Conservation (phyloP, 225 moss, liverwort and hornwort species). For the Pseudisothecium myosuroides region DNA sequence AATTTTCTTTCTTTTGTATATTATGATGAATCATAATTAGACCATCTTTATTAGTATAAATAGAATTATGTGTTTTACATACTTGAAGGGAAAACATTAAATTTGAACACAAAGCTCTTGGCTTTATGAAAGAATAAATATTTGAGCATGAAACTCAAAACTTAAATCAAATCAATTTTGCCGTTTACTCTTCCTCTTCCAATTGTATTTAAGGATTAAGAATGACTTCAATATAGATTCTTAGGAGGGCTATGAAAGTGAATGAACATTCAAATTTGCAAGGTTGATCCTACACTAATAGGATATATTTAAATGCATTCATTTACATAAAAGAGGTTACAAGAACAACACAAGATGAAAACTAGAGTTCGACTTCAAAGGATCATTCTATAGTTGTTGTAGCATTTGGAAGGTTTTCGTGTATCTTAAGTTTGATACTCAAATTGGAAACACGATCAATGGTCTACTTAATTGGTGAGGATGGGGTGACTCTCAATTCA, state of each 20-base stretch:
- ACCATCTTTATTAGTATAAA: neutral
- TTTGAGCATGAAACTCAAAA: neutral
- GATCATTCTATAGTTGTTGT: neutral
- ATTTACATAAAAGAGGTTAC: neutral
- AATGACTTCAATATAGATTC: neutral
- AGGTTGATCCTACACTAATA: fast-evolving
- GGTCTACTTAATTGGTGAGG: too few species aligned
- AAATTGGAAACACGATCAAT: neutral
- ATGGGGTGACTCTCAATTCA: neutral
- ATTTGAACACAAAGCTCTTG: neutral
- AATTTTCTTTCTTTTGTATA: neutral
- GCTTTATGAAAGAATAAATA: neutral
- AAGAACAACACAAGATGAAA: neutral
- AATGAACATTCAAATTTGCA: neutral
- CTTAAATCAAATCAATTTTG: neutral
- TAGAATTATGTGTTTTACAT: neutral
- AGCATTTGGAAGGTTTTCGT: fast-evolving
- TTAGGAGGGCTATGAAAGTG: neutral
- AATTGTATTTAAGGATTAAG: neutral
- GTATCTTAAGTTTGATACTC: neutral
- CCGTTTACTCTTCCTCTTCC: neutral
- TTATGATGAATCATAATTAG: neutral
- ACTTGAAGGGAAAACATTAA: neutral
- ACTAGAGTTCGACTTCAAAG: neutral
- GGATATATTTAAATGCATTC: neutral